Percentiles rank a stretch among this genome's conserved stretches.
phyloP scores from a whole-genome alignment of 805 yeast species.

The Saccharomycopsis sp. region DNA sequence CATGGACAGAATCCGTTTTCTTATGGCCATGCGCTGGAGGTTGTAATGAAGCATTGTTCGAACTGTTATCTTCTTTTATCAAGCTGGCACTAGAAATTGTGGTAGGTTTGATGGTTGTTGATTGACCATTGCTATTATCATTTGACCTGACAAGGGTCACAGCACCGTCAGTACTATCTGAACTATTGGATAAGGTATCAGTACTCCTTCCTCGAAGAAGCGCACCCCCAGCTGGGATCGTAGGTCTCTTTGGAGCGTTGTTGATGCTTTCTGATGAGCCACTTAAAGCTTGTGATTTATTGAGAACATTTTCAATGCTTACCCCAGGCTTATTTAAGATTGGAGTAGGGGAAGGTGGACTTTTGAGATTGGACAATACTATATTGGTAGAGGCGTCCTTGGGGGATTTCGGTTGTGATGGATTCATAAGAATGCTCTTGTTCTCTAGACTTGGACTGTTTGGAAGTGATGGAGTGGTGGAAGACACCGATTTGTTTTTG shows the following conservation, averaged over 20 bases:
- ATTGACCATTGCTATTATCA: background rate
- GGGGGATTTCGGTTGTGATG: no score
- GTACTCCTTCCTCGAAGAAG: constrained; percentile 27
- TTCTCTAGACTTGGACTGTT: background rate
- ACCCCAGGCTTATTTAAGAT: constrained; percentile 32
- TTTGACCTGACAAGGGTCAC: no score
- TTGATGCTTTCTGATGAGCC: background rate
- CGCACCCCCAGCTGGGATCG: constrained; percentile 39
- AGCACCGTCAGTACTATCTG: no score
- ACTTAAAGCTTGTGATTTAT: background rate
- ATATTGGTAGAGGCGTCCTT: no score
- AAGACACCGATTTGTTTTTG: no score
- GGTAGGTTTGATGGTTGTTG: background rate
- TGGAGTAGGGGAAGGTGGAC: constrained; percentile 64
- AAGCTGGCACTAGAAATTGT: background rate
- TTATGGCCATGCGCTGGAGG: constrained; percentile 26
- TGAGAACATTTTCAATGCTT: constrained; percentile 14
- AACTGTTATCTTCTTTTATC: no score
- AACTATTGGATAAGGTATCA: background rate
- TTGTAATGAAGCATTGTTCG: background rate
- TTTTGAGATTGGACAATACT: constrained; percentile 38
- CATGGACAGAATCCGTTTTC: constrained; percentile 58
- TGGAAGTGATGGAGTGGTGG: no score
- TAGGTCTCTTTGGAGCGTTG: constrained; percentile 19
- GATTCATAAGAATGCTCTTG: no score